Conservation (phyloP, 345 rosid species). For the Pugionium cornutum region DNA sequence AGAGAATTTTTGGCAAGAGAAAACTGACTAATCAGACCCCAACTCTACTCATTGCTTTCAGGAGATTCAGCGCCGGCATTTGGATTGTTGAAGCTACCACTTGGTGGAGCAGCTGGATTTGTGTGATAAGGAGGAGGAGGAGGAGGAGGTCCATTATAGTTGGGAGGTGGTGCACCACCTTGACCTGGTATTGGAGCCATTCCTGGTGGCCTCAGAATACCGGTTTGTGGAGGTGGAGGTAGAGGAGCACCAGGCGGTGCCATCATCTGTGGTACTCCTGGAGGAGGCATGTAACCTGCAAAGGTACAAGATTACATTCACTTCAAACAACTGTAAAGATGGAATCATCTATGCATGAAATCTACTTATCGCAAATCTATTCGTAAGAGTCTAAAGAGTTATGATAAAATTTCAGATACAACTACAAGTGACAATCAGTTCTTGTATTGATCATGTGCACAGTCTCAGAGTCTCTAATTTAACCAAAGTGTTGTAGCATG, state of each 20-base stretch:
- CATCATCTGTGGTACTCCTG: slow-evolving; percentile 69
- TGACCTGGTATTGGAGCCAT: slow-evolving; percentile 53
- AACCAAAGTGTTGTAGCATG: too few species aligned
- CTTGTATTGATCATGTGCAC: too few species aligned
- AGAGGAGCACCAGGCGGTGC: slow-evolving; percentile 91
- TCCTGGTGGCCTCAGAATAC: slow-evolving; percentile 63
- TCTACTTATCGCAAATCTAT: background rate
- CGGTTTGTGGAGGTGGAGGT: slow-evolving; percentile 79
- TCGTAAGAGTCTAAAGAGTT: too few species aligned
- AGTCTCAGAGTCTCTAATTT: too few species aligned
- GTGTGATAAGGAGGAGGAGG: slow-evolving; percentile 60
- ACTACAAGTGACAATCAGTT: too few species aligned
- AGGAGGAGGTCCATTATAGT: slow-evolving; percentile 51
- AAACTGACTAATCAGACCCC: slow-evolving; percentile 29
- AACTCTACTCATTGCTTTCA: slow-evolving; percentile 53
- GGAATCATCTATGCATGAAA: background rate
- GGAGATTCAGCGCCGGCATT: slow-evolving; percentile 52
- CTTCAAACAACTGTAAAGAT: background rate
- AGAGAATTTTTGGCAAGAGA: slow-evolving; percentile 7
- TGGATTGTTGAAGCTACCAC: slow-evolving; percentile 61
- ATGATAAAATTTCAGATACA: too few species aligned
- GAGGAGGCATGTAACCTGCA: slow-evolving; percentile 50
- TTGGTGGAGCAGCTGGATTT: slow-evolving; percentile 51
- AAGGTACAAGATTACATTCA: too few species aligned
- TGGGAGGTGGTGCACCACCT: slow-evolving; percentile 54